Conservation (phyloP, 495 filamentous ascomycete genomes). For the Lophiostoma macrostomum region DNA sequence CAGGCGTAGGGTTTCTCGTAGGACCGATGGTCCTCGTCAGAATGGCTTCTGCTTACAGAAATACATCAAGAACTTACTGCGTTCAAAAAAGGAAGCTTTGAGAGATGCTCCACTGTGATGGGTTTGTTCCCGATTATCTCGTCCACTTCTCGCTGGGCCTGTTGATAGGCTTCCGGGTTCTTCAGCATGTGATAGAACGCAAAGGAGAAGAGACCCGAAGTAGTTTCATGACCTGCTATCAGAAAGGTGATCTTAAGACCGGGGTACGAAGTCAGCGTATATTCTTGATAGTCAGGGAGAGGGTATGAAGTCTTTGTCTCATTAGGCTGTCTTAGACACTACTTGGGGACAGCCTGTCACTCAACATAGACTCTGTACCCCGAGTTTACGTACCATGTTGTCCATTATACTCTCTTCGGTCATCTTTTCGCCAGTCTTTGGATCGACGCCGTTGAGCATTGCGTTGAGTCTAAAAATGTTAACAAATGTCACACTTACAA, state of each 20-base stretch:
- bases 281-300: too few relatives aligned
- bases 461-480: slow-evolving; percentile 30
- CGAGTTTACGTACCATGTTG: too few relatives aligned
- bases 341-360: too few relatives aligned
- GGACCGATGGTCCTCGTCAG: slow-evolving; percentile 35
- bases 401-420: slow-evolving; percentile 32
- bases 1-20: slow-evolving; percentile 70
- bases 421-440: slow-evolving; percentile 35
- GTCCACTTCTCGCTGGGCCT: slow-evolving; percentile 66
- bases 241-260: slow-evolving; percentile 39
- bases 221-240: slow-evolving; percentile 35
- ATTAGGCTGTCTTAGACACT: too few relatives aligned
- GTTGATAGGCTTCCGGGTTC: slow-evolving; percentile 57
- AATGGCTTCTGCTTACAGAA: too few relatives aligned
- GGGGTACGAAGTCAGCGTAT: too few relatives aligned
- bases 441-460: slow-evolving; percentile 35
- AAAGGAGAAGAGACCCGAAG: slow-evolving; percentile 36
- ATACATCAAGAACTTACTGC: slow-evolving; percentile 40
- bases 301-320: too few relatives aligned
- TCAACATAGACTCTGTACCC: too few relatives aligned
- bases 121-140: slow-evolving; percentile 60
- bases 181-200: slow-evolving; percentile 59
- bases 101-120: slow-evolving; percentile 64
- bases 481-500: background rate
- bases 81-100: slow-evolving; percentile 62